Conservation (phyloP, 2,329 filamentous ascomycete species). For the Fusarium phyllophilum region DNA sequence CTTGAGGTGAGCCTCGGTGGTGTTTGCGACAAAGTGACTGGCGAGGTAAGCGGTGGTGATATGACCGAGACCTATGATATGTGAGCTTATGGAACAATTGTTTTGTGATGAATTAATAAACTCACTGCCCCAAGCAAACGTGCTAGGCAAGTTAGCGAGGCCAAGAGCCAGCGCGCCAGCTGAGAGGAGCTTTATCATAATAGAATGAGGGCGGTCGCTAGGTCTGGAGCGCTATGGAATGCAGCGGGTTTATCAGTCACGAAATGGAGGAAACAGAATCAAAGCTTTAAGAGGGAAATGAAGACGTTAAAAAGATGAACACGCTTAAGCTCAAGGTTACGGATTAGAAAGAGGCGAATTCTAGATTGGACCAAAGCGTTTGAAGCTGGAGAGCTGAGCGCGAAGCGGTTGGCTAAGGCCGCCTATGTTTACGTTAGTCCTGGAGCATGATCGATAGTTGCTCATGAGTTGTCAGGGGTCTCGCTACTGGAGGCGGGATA, state of each 20-base stretch:
- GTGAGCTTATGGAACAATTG: slow-evolving; percentile 20
- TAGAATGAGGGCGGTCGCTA: background rate
- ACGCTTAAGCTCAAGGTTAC: background rate
- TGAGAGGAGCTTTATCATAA: slow-evolving; percentile 49
- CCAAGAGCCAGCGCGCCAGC: slow-evolving; percentile 43
- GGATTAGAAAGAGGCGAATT: slow-evolving; percentile 13
- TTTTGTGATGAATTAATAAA: slow-evolving; percentile 27
- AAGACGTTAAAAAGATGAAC: slow-evolving; percentile 13
- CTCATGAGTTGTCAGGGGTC: slow-evolving; percentile 19
- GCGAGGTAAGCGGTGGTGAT: slow-evolving; percentile 73
- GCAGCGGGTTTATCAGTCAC: background rate
- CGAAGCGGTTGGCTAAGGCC: slow-evolving; percentile 30
- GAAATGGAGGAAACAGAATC: background rate
- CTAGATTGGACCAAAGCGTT: slow-evolving; percentile 17
- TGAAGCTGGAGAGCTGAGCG: slow-evolving; percentile 24
- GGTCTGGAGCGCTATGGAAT: background rate
- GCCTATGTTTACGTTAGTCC: slow-evolving; percentile 6
- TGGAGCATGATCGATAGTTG: slow-evolving; percentile 36
- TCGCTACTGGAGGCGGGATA: slow-evolving; percentile 2
- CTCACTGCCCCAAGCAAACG: slow-evolving; percentile 56
- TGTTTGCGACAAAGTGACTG: slow-evolving; percentile 65
- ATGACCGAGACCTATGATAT: slow-evolving; percentile 66
- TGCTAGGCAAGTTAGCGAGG: slow-evolving; percentile 49
- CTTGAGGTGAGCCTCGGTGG: slow-evolving; percentile 68
- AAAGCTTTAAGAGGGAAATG: background rate